A percentile compares a stretch with the other conserved stretches of the same genome.
Evolutionary conservation across 192 early-diverging fungal genomes (phyloP).

Genomic region (Linnemannia hyalina): DNA sequence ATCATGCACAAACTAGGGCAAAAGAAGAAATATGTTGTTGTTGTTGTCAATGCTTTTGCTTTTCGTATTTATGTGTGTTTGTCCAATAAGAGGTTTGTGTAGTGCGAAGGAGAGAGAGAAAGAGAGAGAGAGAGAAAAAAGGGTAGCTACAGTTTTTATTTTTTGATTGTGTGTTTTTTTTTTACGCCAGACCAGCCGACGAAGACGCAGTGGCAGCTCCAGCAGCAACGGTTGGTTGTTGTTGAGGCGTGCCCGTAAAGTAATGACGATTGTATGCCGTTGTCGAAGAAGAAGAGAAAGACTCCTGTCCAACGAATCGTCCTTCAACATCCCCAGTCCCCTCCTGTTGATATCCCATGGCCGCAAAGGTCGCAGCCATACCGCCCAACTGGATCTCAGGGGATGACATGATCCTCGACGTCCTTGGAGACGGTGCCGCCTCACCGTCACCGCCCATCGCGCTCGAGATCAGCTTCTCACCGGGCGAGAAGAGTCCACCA

Average conservation of each 20-base stretch:
- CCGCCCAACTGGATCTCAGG: conserved; percentile 36
- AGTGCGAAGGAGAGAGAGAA: too few relatives aligned
- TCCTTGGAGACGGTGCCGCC: conserved; percentile 22
- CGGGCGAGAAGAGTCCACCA: background rate
- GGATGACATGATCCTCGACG: conserved; percentile 42
- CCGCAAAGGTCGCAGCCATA: background rate
- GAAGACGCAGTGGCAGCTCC: background rate
- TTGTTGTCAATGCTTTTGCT: too few relatives aligned
- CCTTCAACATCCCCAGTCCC: background rate
- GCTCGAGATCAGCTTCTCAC: background rate
- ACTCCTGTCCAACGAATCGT: background rate
- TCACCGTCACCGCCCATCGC: background rate
- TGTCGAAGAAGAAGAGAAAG: background rate
- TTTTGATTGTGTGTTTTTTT: background rate
- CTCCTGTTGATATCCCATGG: background rate
- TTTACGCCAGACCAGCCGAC: conserved; percentile 11
- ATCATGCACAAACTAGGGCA: too few relatives aligned
- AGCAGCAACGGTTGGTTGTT: background rate
- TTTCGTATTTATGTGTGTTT: too few relatives aligned
- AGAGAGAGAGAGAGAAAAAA: too few relatives aligned
- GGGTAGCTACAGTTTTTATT: too few relatives aligned
- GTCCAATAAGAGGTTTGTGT: too few relatives aligned
- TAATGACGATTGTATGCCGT: background rate
- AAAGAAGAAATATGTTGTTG: too few relatives aligned
- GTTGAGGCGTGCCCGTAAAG: background rate